Evolutionary conservation across 2,329 filamentous ascomycete genomes (phyloP).

Genomic region (Fusarium sp.): DNA sequence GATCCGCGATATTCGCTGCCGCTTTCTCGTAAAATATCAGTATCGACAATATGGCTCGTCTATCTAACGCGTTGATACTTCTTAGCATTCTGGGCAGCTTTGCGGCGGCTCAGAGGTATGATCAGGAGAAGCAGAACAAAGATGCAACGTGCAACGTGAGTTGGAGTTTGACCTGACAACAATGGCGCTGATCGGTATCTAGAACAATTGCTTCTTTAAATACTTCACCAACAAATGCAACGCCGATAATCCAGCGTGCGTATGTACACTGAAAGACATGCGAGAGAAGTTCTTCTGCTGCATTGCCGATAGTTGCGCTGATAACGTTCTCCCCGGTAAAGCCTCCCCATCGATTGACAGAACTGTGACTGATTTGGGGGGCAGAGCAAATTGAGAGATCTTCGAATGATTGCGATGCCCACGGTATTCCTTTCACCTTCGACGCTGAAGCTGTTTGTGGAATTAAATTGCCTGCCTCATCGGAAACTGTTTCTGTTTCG

Average conservation of each 20-base stretch:
- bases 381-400: conserved; percentile 4
- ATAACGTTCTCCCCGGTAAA: neutral
- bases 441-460: conserved; percentile 10
- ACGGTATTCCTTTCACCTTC: neutral
- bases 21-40: rapidly evolving
- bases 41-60: neutral
- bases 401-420: neutral
- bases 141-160: conserved; percentile 3
- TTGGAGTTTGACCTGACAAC: rapidly evolving
- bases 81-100: neutral
- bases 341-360: rapidly evolving
- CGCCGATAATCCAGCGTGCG: conserved; percentile 4
- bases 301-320: neutral
- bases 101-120: neutral
- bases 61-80: neutral
- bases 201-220: conserved; percentile 13
- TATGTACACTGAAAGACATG: neutral
- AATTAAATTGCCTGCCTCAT: neutral
- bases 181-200: rapidly evolving
- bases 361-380: neutral
- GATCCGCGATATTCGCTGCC: neutral
- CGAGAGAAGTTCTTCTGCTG: conserved; percentile 14
- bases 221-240: conserved; percentile 20
- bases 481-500: neutral
- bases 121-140: conserved; percentile 3